A percentile compares a stretch with the other conserved stretches of the same genome.
phyloP scores from a whole-genome alignment of 805 yeast genomes.

The Metschnikowia matae region DNA sequence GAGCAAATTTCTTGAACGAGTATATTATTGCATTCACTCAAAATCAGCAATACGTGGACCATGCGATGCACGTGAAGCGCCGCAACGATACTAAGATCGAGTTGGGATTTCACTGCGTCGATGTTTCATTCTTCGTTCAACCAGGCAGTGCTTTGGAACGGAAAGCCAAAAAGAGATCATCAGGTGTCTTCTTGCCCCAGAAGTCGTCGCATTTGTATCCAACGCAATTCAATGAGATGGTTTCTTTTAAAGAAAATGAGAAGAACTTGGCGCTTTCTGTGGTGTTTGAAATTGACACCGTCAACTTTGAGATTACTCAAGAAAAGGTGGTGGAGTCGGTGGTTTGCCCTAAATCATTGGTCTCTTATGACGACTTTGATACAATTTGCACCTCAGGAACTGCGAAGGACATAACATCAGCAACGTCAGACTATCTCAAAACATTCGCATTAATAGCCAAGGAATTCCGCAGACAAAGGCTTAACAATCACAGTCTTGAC shows the following conservation, averaged over 20 bases:
- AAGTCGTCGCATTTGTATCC: conserved; percentile 67
- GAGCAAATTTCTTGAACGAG: conserved; percentile 56
- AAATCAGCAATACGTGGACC: conserved; percentile 59
- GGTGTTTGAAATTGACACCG: conserved; percentile 72
- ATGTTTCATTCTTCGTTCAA: conserved; percentile 66
- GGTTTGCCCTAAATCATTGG: conserved; percentile 57
- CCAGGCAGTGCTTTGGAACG: conserved; percentile 78
- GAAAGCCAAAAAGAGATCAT: conserved; percentile 84
- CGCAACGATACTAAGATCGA: conserved; percentile 59
- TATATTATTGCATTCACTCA: conserved; percentile 63
- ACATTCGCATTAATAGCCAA: conserved; percentile 62
- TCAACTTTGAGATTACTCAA: conserved; percentile 66
- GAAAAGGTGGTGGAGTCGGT: conserved; percentile 73
- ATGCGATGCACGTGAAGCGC: conserved; percentile 76
- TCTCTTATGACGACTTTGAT: conserved; percentile 55
- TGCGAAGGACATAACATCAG: conserved; percentile 39
- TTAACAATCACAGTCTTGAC: conserved; percentile 46
- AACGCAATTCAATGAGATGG: conserved; percentile 50
- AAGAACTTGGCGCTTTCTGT: conserved; percentile 69
- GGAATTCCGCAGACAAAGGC: conserved; percentile 66
- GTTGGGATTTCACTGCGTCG: conserved; percentile 82
- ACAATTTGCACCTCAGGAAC: conserved; percentile 35
- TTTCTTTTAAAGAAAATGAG: conserved; percentile 59
- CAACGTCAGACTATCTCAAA: conserved; percentile 61
- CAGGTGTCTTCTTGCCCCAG: conserved; percentile 86